Conservation (phyloP, 495 filamentous ascomycete species). For the Trichodelitschia bisporula region DNA sequence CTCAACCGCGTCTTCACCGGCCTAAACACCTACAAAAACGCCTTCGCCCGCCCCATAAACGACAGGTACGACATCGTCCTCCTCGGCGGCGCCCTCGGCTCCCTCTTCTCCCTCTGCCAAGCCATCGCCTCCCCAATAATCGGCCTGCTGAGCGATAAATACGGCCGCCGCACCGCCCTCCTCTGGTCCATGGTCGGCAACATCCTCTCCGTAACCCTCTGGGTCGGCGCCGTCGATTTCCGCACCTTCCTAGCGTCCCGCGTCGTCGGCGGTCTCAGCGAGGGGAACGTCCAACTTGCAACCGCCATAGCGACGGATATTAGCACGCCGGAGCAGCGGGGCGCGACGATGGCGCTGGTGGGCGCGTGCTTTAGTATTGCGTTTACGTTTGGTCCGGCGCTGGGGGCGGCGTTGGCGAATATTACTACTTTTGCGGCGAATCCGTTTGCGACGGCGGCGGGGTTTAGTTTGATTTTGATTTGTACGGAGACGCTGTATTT, state of each 20-base stretch:
- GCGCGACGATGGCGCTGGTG: constrained; percentile 83
- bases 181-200: constrained; percentile 91
- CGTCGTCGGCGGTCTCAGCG: constrained; percentile 76
- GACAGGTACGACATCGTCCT: constrained; percentile 93
- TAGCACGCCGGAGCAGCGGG: constrained; percentile 54
- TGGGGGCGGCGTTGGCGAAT: constrained; percentile 62
- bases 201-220: constrained; percentile 73
- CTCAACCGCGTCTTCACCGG: constrained; percentile 56
- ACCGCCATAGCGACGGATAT: constrained; percentile 95
- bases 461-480: constrained; percentile 60
- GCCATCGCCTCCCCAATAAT: constrained; percentile 84
- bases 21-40: constrained; percentile 85
- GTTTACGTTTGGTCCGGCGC: constrained; percentile 82
- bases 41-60: constrained; percentile 82
- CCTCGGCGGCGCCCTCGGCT: constrained; percentile 80
- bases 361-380: constrained; percentile 93
- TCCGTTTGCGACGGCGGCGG: constrained; percentile 77
- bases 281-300: constrained; percentile 92
- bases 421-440: constrained; percentile 59
- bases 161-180: constrained; percentile 72
- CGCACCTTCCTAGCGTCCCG: constrained; percentile 82
- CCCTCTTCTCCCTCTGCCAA: constrained; percentile 80
- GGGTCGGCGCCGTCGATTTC: constrained; percentile 83
- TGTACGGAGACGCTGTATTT: constrained; percentile 69
- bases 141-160: constrained; percentile 62